Evolutionary conservation across 73 alveolate species (phyloP), one percentile per base, ranked within the genome.

Genomic region (Tetrahymena elliotti): DNA sequence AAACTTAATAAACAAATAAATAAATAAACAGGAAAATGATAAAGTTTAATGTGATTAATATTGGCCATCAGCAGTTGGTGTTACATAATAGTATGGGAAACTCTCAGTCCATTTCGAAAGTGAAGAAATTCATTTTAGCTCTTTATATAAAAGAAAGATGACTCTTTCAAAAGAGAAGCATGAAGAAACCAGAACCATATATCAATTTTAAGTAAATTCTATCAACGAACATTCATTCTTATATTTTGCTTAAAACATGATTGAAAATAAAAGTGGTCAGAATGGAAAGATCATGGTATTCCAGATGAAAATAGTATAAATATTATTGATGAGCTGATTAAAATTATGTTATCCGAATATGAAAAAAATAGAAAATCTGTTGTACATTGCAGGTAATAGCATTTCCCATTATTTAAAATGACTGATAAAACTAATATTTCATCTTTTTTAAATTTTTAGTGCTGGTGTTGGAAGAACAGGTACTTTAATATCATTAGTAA

Each of bases 401-500:
- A 22, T 5, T 18, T 52, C 11, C 6, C 5, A 18, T 52, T 38
- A 4, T 4, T 6, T 41, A 41, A 2, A 12, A 12, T 47, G 20
- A 18, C 20, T 47, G 20, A 13, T 47, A 6, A 16, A 2, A 84
- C n/a, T 10, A 27, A 11, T 82, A 27, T 8, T 83, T 35, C 2
- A 47, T 35, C 20, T 68, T 35, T 93, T 68, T 16, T 35, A 15
- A 24, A 37, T 27, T 52, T 5, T 1, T 39, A 95, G 99, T 94
- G 99, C 99, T 11, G 99, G 99, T 7, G 97, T 99, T 33, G 99
- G 99, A 15, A 98, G 99, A 83, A 98, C 99, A 33, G 99, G 99
- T 24, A 98, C 99, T 93, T 94, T 98, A 83, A 96, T 99, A 52
- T 96, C 99, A 11, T 88, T 98, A 34, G 95, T 83, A 20, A 97